Conservation (phyloP, 225 moss, liverwort and hornwort species). For the Marchantia paleacea region DNA sequence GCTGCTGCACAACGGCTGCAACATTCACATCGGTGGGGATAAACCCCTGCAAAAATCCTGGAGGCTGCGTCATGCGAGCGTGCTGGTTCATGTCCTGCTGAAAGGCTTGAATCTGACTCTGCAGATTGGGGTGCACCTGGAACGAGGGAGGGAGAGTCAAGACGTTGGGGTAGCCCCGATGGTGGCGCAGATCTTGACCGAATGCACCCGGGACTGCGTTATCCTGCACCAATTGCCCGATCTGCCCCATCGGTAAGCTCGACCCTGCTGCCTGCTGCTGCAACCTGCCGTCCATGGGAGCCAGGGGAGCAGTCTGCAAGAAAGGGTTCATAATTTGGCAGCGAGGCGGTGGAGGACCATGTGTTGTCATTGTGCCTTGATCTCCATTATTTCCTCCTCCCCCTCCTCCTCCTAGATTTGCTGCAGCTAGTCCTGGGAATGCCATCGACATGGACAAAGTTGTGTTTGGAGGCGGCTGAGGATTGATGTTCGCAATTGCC, state of each 20-base stretch:
- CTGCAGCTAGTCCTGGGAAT: slow-evolving; percentile 9
- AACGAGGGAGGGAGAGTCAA: slow-evolving; percentile 32
- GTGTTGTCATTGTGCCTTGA: slow-evolving; percentile 2
- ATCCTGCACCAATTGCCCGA: slow-evolving; percentile 20
- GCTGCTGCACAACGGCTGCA: not conserved
- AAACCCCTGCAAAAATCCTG: slow-evolving; percentile 38
- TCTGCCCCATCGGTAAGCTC: slow-evolving; percentile 10
- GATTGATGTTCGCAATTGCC: slow-evolving; percentile 1
- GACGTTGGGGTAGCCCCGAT: slow-evolving; percentile 26
- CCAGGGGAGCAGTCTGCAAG: slow-evolving; percentile 25
- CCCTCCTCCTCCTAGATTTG: slow-evolving; percentile 2
- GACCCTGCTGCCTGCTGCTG: slow-evolving; percentile 28
- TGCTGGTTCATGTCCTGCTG: slow-evolving; percentile 41
- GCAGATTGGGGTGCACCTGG: slow-evolving; percentile 38
- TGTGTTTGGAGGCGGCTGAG: slow-evolving; percentile 36
- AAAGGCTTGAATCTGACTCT: slow-evolving; percentile 43
- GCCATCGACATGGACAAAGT: slow-evolving; percentile 34
- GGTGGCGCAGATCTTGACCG: slow-evolving; percentile 27
- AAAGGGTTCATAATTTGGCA: slow-evolving; percentile 39
- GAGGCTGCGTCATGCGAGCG: slow-evolving; percentile 30
- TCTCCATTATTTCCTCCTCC: slow-evolving; percentile 3
- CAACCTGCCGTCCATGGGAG: slow-evolving; percentile 23
- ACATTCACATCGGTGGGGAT: slow-evolving; percentile 35
- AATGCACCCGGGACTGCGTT: slow-evolving; percentile 3
- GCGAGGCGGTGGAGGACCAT: slow-evolving; percentile 21